A percentile compares a stretch with the other conserved stretches of the same genome.
These are phyloP conservation scores for Cicer arietinum DNA, from an alignment of 306 rosid genomes.

Conservation along the genomic window DNA sequence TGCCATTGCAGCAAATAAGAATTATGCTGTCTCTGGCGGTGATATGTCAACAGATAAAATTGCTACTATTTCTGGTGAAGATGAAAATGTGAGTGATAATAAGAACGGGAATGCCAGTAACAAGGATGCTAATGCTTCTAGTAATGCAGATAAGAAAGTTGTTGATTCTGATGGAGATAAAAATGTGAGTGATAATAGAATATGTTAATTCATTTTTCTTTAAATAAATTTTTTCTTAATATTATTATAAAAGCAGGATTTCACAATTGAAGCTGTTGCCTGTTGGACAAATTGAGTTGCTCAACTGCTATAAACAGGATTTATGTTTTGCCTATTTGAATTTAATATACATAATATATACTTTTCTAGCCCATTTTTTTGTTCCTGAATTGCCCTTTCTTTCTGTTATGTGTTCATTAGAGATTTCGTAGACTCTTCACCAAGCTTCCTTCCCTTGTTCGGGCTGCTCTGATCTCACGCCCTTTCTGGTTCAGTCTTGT, in stretches of 20 bases:
- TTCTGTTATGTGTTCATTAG: background rate
- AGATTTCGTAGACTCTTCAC: background rate
- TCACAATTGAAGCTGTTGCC: background rate
- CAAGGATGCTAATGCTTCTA: background rate
- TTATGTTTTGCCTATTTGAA: background rate
- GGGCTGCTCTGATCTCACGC: background rate
- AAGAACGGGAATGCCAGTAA: background rate
- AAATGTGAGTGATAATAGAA: slow-evolving; percentile 1
- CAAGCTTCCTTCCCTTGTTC: slow-evolving; percentile 16
- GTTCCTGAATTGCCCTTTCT: background rate
- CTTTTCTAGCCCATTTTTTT: background rate
- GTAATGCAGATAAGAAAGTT: background rate
- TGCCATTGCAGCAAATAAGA: background rate
- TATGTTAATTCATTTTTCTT: background rate
- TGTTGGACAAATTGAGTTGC: background rate
- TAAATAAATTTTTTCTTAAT: background rate
- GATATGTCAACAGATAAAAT: background rate
- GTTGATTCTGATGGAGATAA: background rate
- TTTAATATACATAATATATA: background rate
- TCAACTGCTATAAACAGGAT: background rate
- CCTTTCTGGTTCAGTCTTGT: background rate
- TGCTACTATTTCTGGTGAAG: background rate
- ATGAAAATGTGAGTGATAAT: background rate
- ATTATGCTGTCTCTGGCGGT: background rate
- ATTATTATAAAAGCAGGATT: background rate